A percentile compares a stretch with the other conserved stretches of the same genome.
Evolutionary conservation across 805 yeast genomes (phyloP).

Genomic region (Cyberlindnera maclurae): DNA sequence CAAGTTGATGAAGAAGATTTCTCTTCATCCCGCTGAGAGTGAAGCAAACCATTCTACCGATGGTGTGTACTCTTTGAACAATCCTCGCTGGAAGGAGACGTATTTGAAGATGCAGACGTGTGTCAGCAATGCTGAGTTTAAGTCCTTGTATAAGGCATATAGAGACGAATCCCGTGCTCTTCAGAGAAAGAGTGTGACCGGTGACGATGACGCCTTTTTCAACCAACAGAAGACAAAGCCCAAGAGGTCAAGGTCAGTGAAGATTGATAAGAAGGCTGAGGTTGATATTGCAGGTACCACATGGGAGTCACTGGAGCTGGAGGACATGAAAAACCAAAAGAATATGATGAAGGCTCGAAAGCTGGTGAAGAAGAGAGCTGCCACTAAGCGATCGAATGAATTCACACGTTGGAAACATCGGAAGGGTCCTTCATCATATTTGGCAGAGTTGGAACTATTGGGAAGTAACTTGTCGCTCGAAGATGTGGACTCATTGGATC

Average conservation of each 20-base stretch:
- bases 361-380: neutral
- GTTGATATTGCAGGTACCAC: too few relatives aligned
- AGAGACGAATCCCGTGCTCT: neutral
- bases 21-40: neutral
- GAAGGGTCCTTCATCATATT: too few relatives aligned
- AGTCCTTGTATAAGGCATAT: slow-evolving; percentile 2
- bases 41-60: neutral
- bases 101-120: slow-evolving; percentile 13
- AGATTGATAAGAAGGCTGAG: neutral
- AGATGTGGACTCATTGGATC: neutral
- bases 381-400: too few relatives aligned
- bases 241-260: neutral
- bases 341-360: neutral
- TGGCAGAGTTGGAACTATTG: neutral
- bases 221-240: neutral
- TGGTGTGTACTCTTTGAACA: slow-evolving; percentile 4
- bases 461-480: neutral
- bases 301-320: too few relatives aligned
- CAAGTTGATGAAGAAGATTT: slow-evolving; percentile 5
- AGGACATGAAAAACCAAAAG: too few relatives aligned
- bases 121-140: slow-evolving; percentile 4
- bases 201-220: slow-evolving; percentile 1
- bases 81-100: slow-evolving; percentile 11
- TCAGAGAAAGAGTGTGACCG: neutral
- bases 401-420: too few relatives aligned